Evolutionary conservation across 2,329 filamentous ascomycete species (phyloP).

Genomic region (Apiospora sp.): DNA sequence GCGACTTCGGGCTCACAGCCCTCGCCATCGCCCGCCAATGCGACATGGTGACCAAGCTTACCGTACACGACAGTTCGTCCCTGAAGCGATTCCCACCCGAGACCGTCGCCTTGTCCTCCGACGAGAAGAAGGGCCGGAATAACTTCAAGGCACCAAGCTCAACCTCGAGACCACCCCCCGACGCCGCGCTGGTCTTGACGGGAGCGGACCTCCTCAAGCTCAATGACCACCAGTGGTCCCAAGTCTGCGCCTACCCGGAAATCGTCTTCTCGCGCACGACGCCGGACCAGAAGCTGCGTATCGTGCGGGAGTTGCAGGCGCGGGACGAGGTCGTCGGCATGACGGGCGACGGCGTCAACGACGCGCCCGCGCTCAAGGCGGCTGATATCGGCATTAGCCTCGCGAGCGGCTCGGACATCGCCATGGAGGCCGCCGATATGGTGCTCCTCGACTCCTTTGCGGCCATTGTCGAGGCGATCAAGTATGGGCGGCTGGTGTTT

Average conservation of each 20-base stretch:
- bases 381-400: conserved; percentile 87
- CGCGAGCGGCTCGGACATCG: conserved; percentile 82
- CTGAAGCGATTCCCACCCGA: conserved; percentile 47
- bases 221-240: conserved; percentile 73
- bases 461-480: conserved; percentile 74
- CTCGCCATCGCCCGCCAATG: conserved; percentile 76
- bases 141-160: conserved; percentile 26
- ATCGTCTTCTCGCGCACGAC: conserved; percentile 81
- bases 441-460: conserved; percentile 80
- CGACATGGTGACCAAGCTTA: conserved; percentile 68
- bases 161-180: conserved; percentile 40
- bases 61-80: background rate
- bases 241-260: conserved; percentile 70
- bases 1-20: conserved; percentile 79
- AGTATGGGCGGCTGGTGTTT: conserved; percentile 77
- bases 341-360: conserved; percentile 89
- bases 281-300: conserved; percentile 80
- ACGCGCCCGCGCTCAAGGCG: conserved; percentile 79
- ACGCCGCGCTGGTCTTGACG: conserved; percentile 63
- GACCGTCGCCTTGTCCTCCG: conserved; percentile 56
- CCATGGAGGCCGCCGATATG: conserved; percentile 82
- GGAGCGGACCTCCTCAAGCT: conserved; percentile 72
- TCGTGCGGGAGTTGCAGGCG: conserved; percentile 75
- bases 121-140: conserved; percentile 35
- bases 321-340: conserved; percentile 74